These are phyloP conservation scores for Podospora sp. DNA, from an alignment of 495 filamentous ascomycete species.

Conservation along the genomic window DNA sequence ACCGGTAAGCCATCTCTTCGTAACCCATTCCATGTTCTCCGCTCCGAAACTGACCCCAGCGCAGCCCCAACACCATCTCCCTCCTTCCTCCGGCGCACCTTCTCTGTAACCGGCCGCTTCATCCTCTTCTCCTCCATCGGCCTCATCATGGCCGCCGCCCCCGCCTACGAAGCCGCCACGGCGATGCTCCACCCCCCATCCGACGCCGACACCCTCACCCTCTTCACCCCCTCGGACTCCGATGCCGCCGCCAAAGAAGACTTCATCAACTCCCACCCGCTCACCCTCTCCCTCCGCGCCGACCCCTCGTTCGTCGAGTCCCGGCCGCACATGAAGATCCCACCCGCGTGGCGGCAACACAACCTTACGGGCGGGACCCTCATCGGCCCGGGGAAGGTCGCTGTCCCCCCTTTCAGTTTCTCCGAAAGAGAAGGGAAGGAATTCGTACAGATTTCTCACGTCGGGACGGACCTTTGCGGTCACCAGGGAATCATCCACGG, in stretches of 20 bases:
- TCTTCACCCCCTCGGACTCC: conserved; percentile 66
- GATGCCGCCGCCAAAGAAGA: conserved; percentile 65
- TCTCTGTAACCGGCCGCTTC: conserved; percentile 36
- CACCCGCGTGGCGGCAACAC: conserved; percentile 61
- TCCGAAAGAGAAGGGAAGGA: conserved; percentile 68
- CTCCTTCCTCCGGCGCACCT: conserved; percentile 34
- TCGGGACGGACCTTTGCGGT: conserved; percentile 83
- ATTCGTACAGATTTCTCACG: conserved; percentile 73
- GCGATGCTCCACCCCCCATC: conserved; percentile 57
- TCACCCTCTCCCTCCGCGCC: conserved; percentile 65
- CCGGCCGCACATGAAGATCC: conserved; percentile 86
- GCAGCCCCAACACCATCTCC: not conserved
- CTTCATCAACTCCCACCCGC: conserved; percentile 73
- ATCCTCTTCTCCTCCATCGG: conserved; percentile 53
- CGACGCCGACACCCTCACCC: conserved; percentile 71
- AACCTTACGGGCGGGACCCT: conserved; percentile 85
- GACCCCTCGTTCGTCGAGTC: conserved; percentile 72
- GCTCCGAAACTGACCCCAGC: not conserved
- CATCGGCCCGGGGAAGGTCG: conserved; percentile 71
- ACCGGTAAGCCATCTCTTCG: not conserved
- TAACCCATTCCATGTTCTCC: not conserved
- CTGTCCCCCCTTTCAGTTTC: conserved; percentile 81
- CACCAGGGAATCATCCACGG: conserved; percentile 93
- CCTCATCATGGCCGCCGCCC: conserved; percentile 56
- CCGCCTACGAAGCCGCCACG: conserved; percentile 47